Evolutionary conservation across 129 eudicot species (phyloP).

Genomic region (Arctium minus): DNA sequence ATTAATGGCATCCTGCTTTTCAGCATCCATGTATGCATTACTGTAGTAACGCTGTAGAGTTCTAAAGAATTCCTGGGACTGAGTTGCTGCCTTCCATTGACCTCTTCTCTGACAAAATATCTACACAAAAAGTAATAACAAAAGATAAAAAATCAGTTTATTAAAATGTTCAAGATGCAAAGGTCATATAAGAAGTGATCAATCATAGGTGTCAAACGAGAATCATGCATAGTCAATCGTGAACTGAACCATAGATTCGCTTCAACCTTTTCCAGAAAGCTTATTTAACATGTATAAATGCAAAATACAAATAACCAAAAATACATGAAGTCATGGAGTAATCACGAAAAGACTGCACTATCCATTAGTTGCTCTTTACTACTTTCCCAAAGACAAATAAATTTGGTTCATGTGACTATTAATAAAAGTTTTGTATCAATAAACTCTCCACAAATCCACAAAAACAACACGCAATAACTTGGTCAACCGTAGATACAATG

Average conservation of each 20-base stretch:
- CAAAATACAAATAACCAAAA: background rate
- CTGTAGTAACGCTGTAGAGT: constrained; percentile 92
- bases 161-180: background rate
- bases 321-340: background rate
- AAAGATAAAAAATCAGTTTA: background rate
- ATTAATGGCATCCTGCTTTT: constrained; percentile 95
- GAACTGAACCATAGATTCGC: background rate
- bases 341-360: background rate
- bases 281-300: background rate
- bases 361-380: background rate
- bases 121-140: constrained; percentile 27
- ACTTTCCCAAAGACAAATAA: too few relatives aligned
- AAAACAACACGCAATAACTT: too few relatives aligned
- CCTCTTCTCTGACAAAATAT: constrained; percentile 93
- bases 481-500: too few relatives aligned
- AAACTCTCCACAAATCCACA: too few relatives aligned
- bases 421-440: too few relatives aligned
- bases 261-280: background rate
- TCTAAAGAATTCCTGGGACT: constrained; percentile 86
- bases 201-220: background rate
- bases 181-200: background rate
- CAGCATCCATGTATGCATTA: constrained; percentile 97
- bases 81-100: constrained; percentile 98
- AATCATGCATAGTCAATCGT: background rate
- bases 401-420: too few relatives aligned